Evolutionary conservation across 1,139 yeast species (phyloP), one percentile per base, ranked within the genome.

Genomic region (Debaryomycetaceae sp.): DNA sequence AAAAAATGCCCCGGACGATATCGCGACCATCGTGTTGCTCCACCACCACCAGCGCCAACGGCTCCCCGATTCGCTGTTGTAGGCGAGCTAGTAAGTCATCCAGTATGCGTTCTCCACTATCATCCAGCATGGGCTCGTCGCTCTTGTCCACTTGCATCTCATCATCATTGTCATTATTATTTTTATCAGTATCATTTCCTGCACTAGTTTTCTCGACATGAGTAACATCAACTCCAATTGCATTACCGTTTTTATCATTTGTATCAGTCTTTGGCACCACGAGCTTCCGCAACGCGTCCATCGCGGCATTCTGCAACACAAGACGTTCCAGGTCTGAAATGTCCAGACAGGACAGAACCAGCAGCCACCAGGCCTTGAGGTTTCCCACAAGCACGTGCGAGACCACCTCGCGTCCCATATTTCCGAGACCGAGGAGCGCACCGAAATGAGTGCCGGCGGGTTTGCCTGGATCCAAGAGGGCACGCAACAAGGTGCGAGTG

Each of bases 361-460:
- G 64, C 30, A 60, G 61, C 22, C 75, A 66, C 97, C 97, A 90
- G 36, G 78, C 74, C 40, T 76, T 72, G 38, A 87, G 55, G 51
- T 92, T 92, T 0, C 96, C 96, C 25, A 87, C 61, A 34, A 92
- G 65, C 1, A 85, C 73, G 28, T 90, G 78, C 38, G 95, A 73
- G 23, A 90, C 73, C 6, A 92, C 93, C 52, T 92, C 98, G 11
- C 76, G 64, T 2, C 97, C 98, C 50, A 92, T 59, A 18, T 80
- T 83, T 34, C 72, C 71, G 45, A 90, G 69, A 3, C 97, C 98
- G 28, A 75, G 70, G 27, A 92, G 71, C 4, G 97, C 81, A 25
- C 99, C 99, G 44, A 81, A 90, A 40, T 86, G 86, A 0, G 97
- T 85, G 2, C 95, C 95, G 10, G 80, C 69, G 2, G 90, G 90